Evolutionary conservation across 1,284 basidiomycete genomes (phyloP).

Genomic region (Afroboletus lepidellus): DNA sequence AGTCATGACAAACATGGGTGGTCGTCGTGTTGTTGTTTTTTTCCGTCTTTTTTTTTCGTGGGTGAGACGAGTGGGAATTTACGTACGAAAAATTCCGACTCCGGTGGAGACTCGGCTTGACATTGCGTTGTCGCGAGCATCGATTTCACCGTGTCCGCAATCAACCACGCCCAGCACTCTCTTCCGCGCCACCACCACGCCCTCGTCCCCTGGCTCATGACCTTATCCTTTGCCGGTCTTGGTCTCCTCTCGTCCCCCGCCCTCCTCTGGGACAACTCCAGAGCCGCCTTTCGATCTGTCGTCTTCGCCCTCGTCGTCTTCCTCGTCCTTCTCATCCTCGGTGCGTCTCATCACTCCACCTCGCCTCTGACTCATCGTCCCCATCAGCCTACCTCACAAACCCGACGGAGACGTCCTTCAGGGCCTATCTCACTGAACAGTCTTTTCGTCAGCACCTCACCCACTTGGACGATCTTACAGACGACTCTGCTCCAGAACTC

Average conservation of each 20-base stretch:
- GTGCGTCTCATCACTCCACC: slow-evolving; percentile 42
- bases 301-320: slow-evolving; percentile 64
- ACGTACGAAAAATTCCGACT: slow-evolving; percentile 30
- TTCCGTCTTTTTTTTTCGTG: neutral
- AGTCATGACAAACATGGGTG: neutral
- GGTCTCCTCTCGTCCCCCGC: slow-evolving; percentile 56
- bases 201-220: slow-evolving; percentile 52
- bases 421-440: slow-evolving; percentile 91
- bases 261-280: slow-evolving; percentile 50
- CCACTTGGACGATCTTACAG: slow-evolving; percentile 71
- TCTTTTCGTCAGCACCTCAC: slow-evolving; percentile 93
- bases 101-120: slow-evolving; percentile 19
- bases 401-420: slow-evolving; percentile 89
- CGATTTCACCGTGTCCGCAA: slow-evolving; percentile 26
- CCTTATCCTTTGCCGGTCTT: slow-evolving; percentile 61
- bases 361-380: slow-evolving; percentile 1
- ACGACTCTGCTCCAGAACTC: slow-evolving; percentile 43
- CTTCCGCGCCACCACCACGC: slow-evolving; percentile 17
- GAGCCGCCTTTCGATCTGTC: slow-evolving; percentile 65
- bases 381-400: slow-evolving; percentile 86
- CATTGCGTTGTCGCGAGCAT: slow-evolving; percentile 10
- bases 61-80: slow-evolving; percentile 7
- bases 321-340: slow-evolving; percentile 68
- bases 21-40: no score
- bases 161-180: slow-evolving; percentile 21